Evolutionary conservation across 805 yeast species (phyloP), one percentile per base, ranked within the genome.

Genomic region (Yarrowia osloensis): DNA sequence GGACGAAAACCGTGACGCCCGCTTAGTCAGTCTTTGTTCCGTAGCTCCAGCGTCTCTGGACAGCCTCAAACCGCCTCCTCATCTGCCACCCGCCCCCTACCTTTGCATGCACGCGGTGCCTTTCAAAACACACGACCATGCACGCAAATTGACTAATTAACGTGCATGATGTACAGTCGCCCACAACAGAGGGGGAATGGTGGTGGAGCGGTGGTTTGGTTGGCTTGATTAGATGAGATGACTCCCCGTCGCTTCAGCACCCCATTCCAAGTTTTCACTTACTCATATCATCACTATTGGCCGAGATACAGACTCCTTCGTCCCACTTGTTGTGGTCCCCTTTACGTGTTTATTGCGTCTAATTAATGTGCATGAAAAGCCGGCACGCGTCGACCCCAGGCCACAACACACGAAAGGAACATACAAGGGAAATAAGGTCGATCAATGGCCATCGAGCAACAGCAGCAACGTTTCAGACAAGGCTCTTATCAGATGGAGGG

Each of bases 71-170:
- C 42, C 5, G 5, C 22, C 22, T n/a, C 4, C 3, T 7, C 21
- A 37, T 1, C 40, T 44, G 15, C 21, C 31, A 17, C 61, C 31
- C 15, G 21, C 42, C 28, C 40, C 24, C 17, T 22, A 22, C 49
- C 49, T 24, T 5, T 24, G 2, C 21, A 24, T 37, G 33, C 61
- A 35, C 40, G 46, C 46, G 22, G 42, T 33, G 39, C 42, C 42
- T 52, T 54, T 54, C 61, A 54, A 35, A 37, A 35, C 46, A 54
- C 61, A 54, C 61, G 61, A 54, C 46, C 50, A 54, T 54, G 61
- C 61, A 54, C 61, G 61, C 61, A 54, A 54, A 54, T 54, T 54
- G 61, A 54, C 42, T 54, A 54, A 54, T 50, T 50, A 50, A 50
- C 57, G 57, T 50, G 57, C 57, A 50, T 19, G 13, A 31, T 29